A percentile compares a stretch with the other conserved stretches of the same genome.
Evolutionary conservation across 257 asterid genomes (phyloP).

Genomic region (Eucommia ulmoides): DNA sequence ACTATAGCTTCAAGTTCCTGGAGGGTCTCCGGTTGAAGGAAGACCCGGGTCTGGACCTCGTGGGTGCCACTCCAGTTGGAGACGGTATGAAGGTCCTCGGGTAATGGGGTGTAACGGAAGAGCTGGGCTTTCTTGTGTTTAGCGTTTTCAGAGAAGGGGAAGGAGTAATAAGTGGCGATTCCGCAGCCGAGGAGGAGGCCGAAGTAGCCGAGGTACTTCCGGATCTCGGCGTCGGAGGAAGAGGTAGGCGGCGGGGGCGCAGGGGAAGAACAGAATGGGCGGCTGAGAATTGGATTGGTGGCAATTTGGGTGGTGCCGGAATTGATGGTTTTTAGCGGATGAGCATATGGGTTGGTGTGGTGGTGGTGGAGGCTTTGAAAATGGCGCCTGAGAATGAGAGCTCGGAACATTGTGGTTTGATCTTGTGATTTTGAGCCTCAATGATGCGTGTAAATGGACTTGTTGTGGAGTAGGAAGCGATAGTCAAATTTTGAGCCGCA

Average conservation of each 20-base stretch:
- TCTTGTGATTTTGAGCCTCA: too few species aligned
- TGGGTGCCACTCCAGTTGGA: constrained; percentile 99
- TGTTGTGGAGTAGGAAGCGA: too few species aligned
- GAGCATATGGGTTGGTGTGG: too few species aligned
- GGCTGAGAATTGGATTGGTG: too few species aligned
- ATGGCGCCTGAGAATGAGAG: background rate
- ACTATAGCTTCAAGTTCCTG: constrained; percentile 49
- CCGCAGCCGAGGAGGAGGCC: constrained; percentile 72
- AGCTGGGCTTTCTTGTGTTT: constrained; percentile 55
- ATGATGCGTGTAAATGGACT: too few species aligned
- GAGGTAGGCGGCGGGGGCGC: constrained; percentile 34
- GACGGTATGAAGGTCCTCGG: constrained; percentile 79
- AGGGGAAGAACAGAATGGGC: constrained; percentile 24
- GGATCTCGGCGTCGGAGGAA: constrained; percentile 62
- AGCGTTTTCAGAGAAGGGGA: constrained; percentile 13
- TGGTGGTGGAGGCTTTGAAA: background rate
- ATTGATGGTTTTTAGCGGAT: too few species aligned
- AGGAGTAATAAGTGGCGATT: constrained; percentile 40
- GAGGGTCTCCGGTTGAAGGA: constrained; percentile 64
- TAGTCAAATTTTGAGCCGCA: too few species aligned
- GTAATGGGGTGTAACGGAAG: constrained; percentile 59
- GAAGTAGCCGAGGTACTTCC: constrained; percentile 75
- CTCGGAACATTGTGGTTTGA: background rate
- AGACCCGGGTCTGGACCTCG: constrained; percentile 80
- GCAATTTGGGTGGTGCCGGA: too few species aligned